Evolutionary conservation across 2,329 filamentous ascomycete species (phyloP), one percentile per base, ranked within the genome.

Genomic region (Cordyceps tenuipes): DNA sequence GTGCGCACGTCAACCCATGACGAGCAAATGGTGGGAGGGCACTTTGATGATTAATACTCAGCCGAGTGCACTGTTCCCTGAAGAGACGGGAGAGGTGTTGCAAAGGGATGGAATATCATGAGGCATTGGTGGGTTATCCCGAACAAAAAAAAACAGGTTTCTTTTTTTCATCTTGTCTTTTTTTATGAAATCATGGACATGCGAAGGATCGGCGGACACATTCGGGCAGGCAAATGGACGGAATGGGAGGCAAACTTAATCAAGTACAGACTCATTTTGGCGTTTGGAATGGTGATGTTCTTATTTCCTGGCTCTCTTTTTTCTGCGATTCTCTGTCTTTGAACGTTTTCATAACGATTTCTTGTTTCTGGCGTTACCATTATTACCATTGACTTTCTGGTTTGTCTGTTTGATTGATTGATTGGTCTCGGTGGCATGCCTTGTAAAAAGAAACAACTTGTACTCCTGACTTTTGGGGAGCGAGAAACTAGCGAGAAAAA

Each of bases 11-110:
- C 76, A 57, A 77, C 76, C 61, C 77, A 83, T 64, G 85, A 88
- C 62, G 83, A 86, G 68, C 78, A 84, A 63, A 83, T 86, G 77
- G 83, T 88, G 66, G 82, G 80, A 64, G 78, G 80, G 53, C 80
- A 85, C 61, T 87, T 88, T 72, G 84, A 88, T 69, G 78, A 84
- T 72, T 87, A 77, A 80, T 59, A 60, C 52, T 62, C 53, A 62
- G 58, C 9, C 39, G n/a, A 46, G 34, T 52, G 31, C 12, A 41
- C 39, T 29, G 47, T 53, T 41, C 36, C 36, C 36, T 41, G 55
- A 53, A 55, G 34, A 21, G 21, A 21, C 39, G 34, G 44, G 21
- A 49, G 31, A 49, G n/a, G 41, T 19, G 9, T 43, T 47, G 15
- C 8, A 29, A 52, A 56, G 39, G 52, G 53, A 15, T 46, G 34